phyloP scores from a whole-genome alignment of 2,329 filamentous ascomycete genomes.

The Penicillium sp. region DNA sequence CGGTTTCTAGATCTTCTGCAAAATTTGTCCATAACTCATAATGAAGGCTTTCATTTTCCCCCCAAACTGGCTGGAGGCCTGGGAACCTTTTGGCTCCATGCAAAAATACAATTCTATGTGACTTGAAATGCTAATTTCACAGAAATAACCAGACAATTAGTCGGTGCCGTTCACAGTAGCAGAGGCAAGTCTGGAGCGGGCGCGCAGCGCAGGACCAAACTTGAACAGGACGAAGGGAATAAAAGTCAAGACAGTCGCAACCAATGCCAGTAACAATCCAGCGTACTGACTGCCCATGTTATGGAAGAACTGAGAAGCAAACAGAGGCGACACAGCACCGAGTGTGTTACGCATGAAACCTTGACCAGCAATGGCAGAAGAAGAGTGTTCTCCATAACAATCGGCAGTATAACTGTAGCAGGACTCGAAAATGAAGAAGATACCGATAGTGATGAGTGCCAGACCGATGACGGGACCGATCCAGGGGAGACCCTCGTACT shows the following conservation, averaged over 20 bases:
- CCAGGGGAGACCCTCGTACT: slow-evolving; percentile 44
- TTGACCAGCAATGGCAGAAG: slow-evolving; percentile 42
- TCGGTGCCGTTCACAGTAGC: slow-evolving; percentile 6
- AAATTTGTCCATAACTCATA: neutral
- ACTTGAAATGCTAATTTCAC: neutral
- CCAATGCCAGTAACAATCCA: slow-evolving; percentile 42
- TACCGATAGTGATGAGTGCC: slow-evolving; percentile 45
- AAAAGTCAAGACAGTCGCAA: slow-evolving; percentile 34
- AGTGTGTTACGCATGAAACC: slow-evolving; percentile 48
- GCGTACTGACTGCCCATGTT: slow-evolving; percentile 48
- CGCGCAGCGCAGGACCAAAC: slow-evolving; percentile 24
- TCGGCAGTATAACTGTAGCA: slow-evolving; percentile 46
- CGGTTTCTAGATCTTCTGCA: neutral
- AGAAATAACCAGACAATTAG: neutral
- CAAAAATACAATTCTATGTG: neutral
- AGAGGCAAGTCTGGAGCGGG: slow-evolving; percentile 26
- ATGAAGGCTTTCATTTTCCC: neutral
- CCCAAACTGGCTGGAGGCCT: neutral
- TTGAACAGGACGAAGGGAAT: slow-evolving; percentile 27
- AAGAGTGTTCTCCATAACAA: slow-evolving; percentile 42
- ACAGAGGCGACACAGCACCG: slow-evolving; percentile 46
- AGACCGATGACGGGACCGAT: slow-evolving; percentile 44
- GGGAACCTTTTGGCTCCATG: neutral
- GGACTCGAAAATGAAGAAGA: slow-evolving; percentile 43
- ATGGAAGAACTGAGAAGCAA: slow-evolving; percentile 47